Evolutionary conservation across 208 protist species (phyloP).

Genomic region (Lotmaria passim): DNA sequence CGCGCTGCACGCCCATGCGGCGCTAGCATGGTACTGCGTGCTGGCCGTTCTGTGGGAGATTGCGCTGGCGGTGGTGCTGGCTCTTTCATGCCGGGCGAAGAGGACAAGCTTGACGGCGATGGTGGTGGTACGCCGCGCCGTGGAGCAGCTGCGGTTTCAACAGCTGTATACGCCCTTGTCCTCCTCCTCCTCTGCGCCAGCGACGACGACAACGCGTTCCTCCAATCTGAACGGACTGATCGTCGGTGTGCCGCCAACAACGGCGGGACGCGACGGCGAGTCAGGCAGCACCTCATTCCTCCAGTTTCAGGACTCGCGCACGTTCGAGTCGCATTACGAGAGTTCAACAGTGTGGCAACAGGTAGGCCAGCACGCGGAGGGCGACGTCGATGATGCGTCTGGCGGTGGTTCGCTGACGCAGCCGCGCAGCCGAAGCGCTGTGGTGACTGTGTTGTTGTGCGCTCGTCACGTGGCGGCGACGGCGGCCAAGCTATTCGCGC

Average conservation of each 20-base stretch:
- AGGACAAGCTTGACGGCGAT: neutral
- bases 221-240: too few species aligned
- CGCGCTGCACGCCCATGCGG: neutral
- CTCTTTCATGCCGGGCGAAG: slow-evolving; percentile 5
- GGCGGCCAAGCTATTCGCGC: slow-evolving; percentile 9
- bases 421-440: neutral
- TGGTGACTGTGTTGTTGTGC: neutral
- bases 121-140: slow-evolving; percentile 5
- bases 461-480: slow-evolving; percentile 18
- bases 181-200: too few species aligned
- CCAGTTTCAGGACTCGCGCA: neutral
- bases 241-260: too few species aligned
- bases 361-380: neutral
- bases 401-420: neutral
- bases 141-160: slow-evolving; percentile 16
- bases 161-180: too few species aligned
- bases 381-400: slow-evolving; percentile 10
- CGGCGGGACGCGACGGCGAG: neutral
- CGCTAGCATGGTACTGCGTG: neutral
- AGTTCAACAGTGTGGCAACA: slow-evolving; percentile 10
- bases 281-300: neutral
- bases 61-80: neutral
- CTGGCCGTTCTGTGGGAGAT: slow-evolving; percentile 7
- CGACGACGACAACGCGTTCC: too few species aligned
- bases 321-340: neutral